phyloP scores from a whole-genome alignment of 148 eudicot species.

The Chenopodium quinoa region DNA sequence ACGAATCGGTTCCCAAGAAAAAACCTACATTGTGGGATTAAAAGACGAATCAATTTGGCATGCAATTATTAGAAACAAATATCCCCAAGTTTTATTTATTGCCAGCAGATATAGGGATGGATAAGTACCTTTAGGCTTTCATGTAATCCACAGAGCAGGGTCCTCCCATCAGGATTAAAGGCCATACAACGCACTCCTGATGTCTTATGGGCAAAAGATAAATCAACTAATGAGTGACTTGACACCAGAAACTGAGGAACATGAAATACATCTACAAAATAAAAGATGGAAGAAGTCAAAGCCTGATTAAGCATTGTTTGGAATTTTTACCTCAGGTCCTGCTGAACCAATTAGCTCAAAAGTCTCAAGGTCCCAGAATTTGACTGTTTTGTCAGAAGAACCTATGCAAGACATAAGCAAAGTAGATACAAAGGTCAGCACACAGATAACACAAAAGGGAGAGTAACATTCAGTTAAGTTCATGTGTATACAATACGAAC shows the following conservation, averaged over 20 bases:
- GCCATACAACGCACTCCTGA: conserved; percentile 89
- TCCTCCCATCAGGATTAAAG: conserved; percentile 96
- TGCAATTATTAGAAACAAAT: conserved; percentile 4
- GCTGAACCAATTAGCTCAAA: conserved; percentile 97
- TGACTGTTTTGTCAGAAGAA: conserved; percentile 89
- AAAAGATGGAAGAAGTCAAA: conserved; percentile 9
- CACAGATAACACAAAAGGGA: neutral
- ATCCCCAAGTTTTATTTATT: neutral
- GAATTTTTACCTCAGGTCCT: conserved; percentile 78
- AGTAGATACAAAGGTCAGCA: conserved; percentile 5
- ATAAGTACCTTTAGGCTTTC: conserved; percentile 79
- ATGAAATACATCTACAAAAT: neutral
- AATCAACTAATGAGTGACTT: conserved; percentile 16
- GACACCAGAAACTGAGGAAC: neutral
- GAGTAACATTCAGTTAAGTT: neutral
- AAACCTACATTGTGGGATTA: conserved; percentile 47
- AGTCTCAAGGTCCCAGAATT: conserved; percentile 98
- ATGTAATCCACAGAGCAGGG: conserved; percentile 86
- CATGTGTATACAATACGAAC: no score
- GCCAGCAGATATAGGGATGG: conserved; percentile 13
- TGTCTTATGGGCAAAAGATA: conserved; percentile 45
- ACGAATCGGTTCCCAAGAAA: conserved; percentile 92
- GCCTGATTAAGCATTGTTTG: conserved; percentile 5
- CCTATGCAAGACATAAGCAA: conserved; percentile 40
- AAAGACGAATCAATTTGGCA: conserved; percentile 13